phyloP scores from a whole-genome alignment of 202 grass and related monocot species.

The Alloteropsis angusta region DNA sequence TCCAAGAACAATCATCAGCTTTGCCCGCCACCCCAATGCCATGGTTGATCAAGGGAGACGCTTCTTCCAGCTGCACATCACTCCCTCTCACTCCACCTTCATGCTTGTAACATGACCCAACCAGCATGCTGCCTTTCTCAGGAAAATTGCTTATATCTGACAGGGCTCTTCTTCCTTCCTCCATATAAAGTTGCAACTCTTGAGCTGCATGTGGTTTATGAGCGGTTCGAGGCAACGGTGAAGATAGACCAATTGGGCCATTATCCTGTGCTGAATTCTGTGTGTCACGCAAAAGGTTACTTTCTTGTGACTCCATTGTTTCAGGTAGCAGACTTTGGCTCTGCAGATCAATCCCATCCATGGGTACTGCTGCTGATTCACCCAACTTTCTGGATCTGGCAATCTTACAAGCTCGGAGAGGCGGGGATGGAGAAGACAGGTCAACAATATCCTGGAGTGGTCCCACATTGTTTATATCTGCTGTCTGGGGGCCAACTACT shows the following conservation, averaged over 20 bases:
- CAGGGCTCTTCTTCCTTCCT: slow-evolving; percentile 26
- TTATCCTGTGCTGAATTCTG: not conserved
- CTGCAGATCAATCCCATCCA: slow-evolving; percentile 7
- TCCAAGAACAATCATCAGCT: not conserved
- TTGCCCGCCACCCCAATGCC: not conserved
- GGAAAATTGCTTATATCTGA: slow-evolving; percentile 26
- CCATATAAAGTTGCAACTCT: not conserved
- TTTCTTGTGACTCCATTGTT: slow-evolving; percentile 18
- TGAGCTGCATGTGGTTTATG: not conserved
- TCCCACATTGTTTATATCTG: not conserved
- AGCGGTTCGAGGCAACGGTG: not conserved
- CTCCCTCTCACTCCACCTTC: not conserved
- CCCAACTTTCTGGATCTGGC: slow-evolving; percentile 33
- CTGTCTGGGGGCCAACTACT: not conserved
- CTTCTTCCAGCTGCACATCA: not conserved
- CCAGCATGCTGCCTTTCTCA: not conserved
- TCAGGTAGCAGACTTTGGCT: not conserved
- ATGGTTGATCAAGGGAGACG: not conserved
- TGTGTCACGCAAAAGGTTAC: not conserved
- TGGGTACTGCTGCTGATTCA: not conserved
- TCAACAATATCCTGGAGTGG: slow-evolving; percentile 40
- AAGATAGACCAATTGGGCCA: slow-evolving; percentile 1
- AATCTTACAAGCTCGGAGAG: slow-evolving; percentile 38
- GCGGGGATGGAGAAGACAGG: slow-evolving; percentile 57
- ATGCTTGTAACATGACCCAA: not conserved